Conservation (phyloP, 352 stramenopile genomes). For the Phytophthora foliorum region DNA sequence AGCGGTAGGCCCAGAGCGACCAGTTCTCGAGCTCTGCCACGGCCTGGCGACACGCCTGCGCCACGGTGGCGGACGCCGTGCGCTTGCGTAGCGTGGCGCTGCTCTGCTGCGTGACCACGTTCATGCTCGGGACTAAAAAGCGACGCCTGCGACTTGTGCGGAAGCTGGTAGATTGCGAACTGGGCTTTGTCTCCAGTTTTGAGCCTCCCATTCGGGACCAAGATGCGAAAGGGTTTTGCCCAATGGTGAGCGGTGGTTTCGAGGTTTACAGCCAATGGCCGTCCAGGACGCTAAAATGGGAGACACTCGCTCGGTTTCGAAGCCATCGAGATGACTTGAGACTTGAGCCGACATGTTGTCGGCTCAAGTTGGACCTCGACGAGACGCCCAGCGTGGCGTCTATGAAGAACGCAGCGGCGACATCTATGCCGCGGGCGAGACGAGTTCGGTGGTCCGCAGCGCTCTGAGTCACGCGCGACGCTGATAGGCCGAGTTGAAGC, state of each 20-base stretch:
- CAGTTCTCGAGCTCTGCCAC: conserved; percentile 80
- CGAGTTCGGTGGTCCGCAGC: conserved; percentile 7
- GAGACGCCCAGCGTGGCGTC: neutral
- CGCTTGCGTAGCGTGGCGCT: conserved; percentile 26
- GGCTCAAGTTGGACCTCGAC: no score
- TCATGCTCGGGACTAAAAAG: conserved; percentile 7
- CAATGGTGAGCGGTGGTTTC: neutral
- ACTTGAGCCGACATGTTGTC: no score
- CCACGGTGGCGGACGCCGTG: conserved; percentile 44
- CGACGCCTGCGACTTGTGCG: conserved; percentile 5
- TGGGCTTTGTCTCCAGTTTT: conserved; percentile 1
- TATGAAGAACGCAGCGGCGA: conserved; percentile 1
- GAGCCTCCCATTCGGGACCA: neutral
- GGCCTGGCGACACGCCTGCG: conserved; percentile 69
- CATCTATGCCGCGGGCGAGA: conserved; percentile 14
- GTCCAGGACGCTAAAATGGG: neutral
- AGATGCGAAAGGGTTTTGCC: neutral
- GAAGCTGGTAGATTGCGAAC: conserved; percentile 15
- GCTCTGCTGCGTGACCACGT: conserved; percentile 18
- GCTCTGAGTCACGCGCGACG: neutral
- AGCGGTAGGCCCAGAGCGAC: conserved; percentile 84
- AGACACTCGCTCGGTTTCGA: neutral
- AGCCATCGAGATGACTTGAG: no score
- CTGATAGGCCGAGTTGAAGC: conserved; percentile 14
- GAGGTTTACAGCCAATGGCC: neutral